phyloP scores from a whole-genome alignment of 116 monocot genomes.

The Trichopus zeylanicus region DNA sequence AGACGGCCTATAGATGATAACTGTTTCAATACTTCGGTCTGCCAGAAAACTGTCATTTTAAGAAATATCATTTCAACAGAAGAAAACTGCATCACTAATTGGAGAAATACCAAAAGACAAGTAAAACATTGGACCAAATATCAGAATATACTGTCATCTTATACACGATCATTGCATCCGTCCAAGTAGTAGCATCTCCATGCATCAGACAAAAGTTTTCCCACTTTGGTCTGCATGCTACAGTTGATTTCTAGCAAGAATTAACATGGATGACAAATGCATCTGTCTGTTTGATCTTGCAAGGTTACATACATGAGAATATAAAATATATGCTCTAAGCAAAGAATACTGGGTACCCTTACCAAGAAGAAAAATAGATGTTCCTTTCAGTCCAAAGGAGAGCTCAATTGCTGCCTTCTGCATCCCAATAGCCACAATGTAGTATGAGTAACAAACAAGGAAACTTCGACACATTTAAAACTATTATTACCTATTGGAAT shows the following conservation, averaged over 20 bases:
- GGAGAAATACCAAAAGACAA: conserved; percentile 6
- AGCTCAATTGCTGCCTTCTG: conserved; percentile 74
- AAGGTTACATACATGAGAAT: too few relatives aligned
- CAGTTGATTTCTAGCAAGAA: conserved; percentile 54
- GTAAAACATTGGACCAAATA: conserved; percentile 9
- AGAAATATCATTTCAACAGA: not conserved
- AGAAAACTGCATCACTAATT: conserved; percentile 30
- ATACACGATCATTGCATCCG: conserved; percentile 39
- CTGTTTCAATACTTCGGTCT: conserved; percentile 95
- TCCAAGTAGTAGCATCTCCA: conserved; percentile 86
- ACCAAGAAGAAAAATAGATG: conserved; percentile 94
- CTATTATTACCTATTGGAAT: not conserved
- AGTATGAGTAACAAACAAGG: not conserved
- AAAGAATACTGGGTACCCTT: not conserved
- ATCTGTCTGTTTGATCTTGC: not conserved
- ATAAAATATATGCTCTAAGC: not conserved
- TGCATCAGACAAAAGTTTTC: conserved; percentile 61
- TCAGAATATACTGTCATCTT: not conserved
- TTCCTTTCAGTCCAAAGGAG: conserved; percentile 58
- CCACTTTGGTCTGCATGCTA: conserved; percentile 50
- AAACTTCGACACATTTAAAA: not conserved
- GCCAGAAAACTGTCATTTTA: conserved; percentile 10
- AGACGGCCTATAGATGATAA: conserved; percentile 85
- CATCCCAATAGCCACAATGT: conserved; percentile 12
- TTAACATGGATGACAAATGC: not conserved